Evolutionary conservation across 2,329 filamentous ascomycete genomes (phyloP), one percentile per base, ranked within the genome.

Genomic region (Torrubiellomyces zombiae): DNA sequence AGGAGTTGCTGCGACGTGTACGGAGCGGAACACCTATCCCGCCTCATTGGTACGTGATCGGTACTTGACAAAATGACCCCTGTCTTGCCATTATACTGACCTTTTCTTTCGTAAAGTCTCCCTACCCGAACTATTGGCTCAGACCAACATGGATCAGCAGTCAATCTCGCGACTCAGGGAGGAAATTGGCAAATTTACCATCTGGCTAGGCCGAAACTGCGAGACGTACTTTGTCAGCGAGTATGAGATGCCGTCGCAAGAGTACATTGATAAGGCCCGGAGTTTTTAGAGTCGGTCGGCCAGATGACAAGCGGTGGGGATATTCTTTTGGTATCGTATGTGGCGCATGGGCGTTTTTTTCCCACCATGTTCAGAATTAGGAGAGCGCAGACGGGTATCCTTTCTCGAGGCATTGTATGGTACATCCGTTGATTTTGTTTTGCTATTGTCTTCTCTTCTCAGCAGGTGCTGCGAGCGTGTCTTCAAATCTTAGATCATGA

Each of bases 71-170:
- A 12, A 16, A 5, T 10, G 13, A 6, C 11, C 4, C 5, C 5
- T 16, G 9, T 9, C 4, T 12, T 20, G 15, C 12, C 19, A 32
- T 34, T 22, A n/a, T n/a, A 38, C 23, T 16, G 16, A 20, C 18
- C 18, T 14, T 19, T 14, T 28, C 38, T n/a, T n/a, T n/a, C n/a
- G n/a, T n/a, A n/a, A n/a, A 93, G 86, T 91, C 4, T 77, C 78
- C 1, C 72, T 95, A 38, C 86, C 89, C 1, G 89, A 98, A 45
- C 71, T 95, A 20, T 74, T 95, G 33, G 85, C 85, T 4, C 89
- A 98, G 48, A 98, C 89, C 26, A 95, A 95, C 53, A 93, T 98
- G 83, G 89, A 95, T 43, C 64, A 76, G 26, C 83, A 92, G 47
- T 85, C 83, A 3, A 81, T 93, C 20, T 78, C 75, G 33, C 77